Evolutionary conservation across 2,329 filamentous ascomycete genomes (phyloP).

Genomic region (Sporothrix globosa): DNA sequence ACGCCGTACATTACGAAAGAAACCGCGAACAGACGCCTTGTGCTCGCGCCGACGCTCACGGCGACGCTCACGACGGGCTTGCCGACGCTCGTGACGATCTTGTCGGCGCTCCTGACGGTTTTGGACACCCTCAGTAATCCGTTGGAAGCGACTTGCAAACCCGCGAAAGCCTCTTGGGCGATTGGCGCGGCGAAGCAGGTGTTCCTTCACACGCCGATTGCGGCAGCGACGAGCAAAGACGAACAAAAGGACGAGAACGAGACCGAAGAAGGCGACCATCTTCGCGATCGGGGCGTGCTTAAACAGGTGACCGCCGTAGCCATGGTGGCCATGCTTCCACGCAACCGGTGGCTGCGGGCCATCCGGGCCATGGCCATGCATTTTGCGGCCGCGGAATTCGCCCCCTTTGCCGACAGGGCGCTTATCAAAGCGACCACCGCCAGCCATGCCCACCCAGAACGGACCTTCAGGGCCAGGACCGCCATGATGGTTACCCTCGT

Average conservation of each 20-base stretch:
- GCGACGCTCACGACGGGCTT: slow-evolving; percentile 39
- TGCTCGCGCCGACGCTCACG: slow-evolving; percentile 35
- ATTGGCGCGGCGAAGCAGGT: slow-evolving; percentile 25
- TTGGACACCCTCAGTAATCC: slow-evolving; percentile 22
- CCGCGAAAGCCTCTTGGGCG: slow-evolving; percentile 15
- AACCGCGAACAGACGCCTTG: slow-evolving; percentile 39
- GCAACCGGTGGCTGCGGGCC: not conserved
- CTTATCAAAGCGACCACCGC: not conserved
- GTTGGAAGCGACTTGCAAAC: slow-evolving; percentile 24
- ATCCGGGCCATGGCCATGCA: slow-evolving; percentile 22
- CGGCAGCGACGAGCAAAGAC: slow-evolving; percentile 39
- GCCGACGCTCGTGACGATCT: slow-evolving; percentile 37
- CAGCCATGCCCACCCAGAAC: slow-evolving; percentile 5
- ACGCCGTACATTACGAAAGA: slow-evolving; percentile 39
- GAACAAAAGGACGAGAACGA: slow-evolving; percentile 39
- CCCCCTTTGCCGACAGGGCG: not conserved
- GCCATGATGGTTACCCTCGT: not conserved
- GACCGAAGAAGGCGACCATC: slow-evolving; percentile 25
- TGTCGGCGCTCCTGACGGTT: slow-evolving; percentile 38
- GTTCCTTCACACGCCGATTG: slow-evolving; percentile 35
- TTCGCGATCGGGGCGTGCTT: slow-evolving; percentile 17
- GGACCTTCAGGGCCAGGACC: slow-evolving; percentile 21
- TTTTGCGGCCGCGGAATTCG: slow-evolving; percentile 26
- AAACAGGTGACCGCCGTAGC: not conserved
- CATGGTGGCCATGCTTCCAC: slow-evolving; percentile 20